Evolutionary conservation across 257 asterid species (phyloP), one percentile per base, ranked within the genome.

Genomic region (Solanum chilense): DNA sequence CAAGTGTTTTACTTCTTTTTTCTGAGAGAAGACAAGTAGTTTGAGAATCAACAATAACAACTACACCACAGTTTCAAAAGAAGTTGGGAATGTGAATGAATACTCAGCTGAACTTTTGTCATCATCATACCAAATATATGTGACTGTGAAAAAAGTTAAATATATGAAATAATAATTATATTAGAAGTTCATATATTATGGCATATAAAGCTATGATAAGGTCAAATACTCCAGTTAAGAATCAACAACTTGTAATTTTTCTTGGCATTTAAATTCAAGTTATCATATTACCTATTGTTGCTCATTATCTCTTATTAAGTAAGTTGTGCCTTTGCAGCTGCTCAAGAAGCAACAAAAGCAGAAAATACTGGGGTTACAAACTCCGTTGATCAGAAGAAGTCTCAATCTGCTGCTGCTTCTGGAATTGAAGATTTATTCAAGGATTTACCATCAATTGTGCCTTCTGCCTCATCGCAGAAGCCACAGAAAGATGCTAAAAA

Each of bases 401-500:
- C 91, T 74, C 95, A 88, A 86, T 16, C 94, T 16, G 88, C 94
- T 75, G 25, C 94, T 13, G 89, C 95, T 80, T 76, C 96, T 88
- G 95, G 94, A 86, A 90, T 97, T 83, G 99, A 95, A 91, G 98
- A 94, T 90, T 90, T 95, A 69, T 97, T 97, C 88, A 92, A 90
- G 76, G 97, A 93, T 92, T 85, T 94, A 83, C 94, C 95, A 74
- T 90, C 98, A 89, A 85, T 91, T 86, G 88, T 90, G 83, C 94
- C 97, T 90, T 74, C 90, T 90, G 68, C 90, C 66, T 58, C 73
- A 35, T 68, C 92, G 44, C 91, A 84, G 86, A 94, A 87, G 91
- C 97, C 96, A 88, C 94, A 91, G 86, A 97, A 93, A 86, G 97
- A 94, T 92, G 94, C 90, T 78, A 97, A 95, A 91, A 94, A 88